Conservation (phyloP, 495 filamentous ascomycete species). For the Penicillium goetzii region DNA sequence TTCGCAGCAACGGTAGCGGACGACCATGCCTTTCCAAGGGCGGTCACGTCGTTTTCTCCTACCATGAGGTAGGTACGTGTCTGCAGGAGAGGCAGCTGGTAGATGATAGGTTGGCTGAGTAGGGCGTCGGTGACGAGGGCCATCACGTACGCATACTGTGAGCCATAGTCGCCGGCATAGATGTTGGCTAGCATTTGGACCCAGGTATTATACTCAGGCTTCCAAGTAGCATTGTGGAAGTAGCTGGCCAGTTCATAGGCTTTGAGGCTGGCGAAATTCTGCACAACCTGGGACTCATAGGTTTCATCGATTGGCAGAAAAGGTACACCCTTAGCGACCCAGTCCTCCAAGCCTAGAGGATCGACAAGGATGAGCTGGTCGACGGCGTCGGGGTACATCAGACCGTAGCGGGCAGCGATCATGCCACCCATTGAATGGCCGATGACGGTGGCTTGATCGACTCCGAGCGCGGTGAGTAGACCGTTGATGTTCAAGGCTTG, state of each 20-base stretch:
- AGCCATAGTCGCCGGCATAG: constrained; percentile 18
- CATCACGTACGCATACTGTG: constrained; percentile 23
- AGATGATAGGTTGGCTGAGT: constrained; percentile 3
- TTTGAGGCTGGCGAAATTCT: constrained; percentile 15
- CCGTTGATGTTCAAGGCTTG: constrained; percentile 24
- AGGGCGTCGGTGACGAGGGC: constrained; percentile 20
- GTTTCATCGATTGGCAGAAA: constrained; percentile 15
- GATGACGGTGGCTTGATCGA: constrained; percentile 20
- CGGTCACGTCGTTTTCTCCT: neutral
- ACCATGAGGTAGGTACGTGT: constrained; percentile 9
- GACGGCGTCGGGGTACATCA: constrained; percentile 21
- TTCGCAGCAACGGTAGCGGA: constrained; percentile 11
- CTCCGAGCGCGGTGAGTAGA: constrained; percentile 19
- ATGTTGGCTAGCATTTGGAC: constrained; percentile 23
- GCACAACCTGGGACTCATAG: constrained; percentile 14
- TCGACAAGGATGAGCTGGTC: constrained; percentile 24
- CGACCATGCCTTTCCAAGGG: constrained; percentile 15
- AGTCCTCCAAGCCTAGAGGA: constrained; percentile 22
- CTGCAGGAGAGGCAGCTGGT: constrained; percentile 5
- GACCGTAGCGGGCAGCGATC: constrained; percentile 25
- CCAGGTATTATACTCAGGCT: constrained; percentile 23
- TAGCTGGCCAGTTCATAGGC: constrained; percentile 21
- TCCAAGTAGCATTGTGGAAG: constrained; percentile 20
- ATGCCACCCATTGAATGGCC: constrained; percentile 28
- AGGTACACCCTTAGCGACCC: constrained; percentile 23